Percentiles rank a stretch among this genome's conserved stretches.
Evolutionary conservation across 805 yeast species (phyloP).

Genomic region (Debaryomyces hansenii): DNA sequence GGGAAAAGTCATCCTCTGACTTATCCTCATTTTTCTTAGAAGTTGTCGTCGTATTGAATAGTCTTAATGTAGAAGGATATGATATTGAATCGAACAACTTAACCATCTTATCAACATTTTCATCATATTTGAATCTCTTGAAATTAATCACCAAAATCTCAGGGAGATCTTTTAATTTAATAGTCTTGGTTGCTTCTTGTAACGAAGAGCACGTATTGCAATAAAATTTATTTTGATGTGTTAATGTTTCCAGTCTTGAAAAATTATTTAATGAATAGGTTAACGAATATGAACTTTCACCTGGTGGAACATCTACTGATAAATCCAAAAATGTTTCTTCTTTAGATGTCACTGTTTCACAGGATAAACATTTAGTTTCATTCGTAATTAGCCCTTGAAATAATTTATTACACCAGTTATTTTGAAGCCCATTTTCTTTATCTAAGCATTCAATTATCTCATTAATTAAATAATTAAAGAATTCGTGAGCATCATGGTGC

Average conservation of each 20-base stretch:
- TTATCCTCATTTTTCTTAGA: slow-evolving; percentile 13
- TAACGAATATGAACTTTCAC: slow-evolving; percentile 56
- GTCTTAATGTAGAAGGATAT: slow-evolving; percentile 71
- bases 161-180: slow-evolving; percentile 77
- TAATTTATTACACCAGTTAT: slow-evolving; percentile 61
- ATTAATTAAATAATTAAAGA: slow-evolving; percentile 82
- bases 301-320: slow-evolving; percentile 77
- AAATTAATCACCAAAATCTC: slow-evolving; percentile 78
- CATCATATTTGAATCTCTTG: slow-evolving; percentile 90
- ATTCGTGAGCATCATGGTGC: slow-evolving; percentile 99
- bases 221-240: slow-evolving; percentile 86
- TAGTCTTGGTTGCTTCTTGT: slow-evolving; percentile 92
- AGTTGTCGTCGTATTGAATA: slow-evolving; percentile 59
- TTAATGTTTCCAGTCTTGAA: slow-evolving; percentile 80
- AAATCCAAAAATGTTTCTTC: slow-evolving; percentile 87
- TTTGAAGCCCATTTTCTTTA: slow-evolving; percentile 24
- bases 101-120: slow-evolving; percentile 73
- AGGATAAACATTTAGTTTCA: slow-evolving; percentile 85
- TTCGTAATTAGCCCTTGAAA: slow-evolving; percentile 86
- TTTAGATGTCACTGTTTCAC: slow-evolving; percentile 78
- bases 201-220: slow-evolving; percentile 88
- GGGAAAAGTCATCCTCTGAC: slow-evolving; percentile 44
- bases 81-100: slow-evolving; percentile 83
- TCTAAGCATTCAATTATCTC: slow-evolving; percentile 60
- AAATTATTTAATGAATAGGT: slow-evolving; percentile 80